Base-by-base conservation (phyloP, 768 basidiomycete species). In the Boletus vermiculosoides region DNA sequence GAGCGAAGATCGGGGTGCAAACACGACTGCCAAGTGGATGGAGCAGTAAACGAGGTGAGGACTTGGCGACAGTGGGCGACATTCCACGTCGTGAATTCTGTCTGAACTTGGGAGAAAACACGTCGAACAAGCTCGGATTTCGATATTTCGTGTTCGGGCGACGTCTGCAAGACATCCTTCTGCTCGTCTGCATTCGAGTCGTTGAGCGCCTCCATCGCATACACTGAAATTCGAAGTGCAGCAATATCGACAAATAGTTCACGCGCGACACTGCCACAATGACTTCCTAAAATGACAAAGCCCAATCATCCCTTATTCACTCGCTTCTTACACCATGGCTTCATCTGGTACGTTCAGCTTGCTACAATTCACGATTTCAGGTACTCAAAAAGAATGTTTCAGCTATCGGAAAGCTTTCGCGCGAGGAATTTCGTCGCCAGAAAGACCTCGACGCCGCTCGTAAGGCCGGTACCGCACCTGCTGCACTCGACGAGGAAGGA, bases 391-490 rank as follows among this genome's bases (percentile, higher is more conserved):
- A 25, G 5, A 5, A 34, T 31, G 4, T 36, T 36, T 39, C 36
- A 83, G 80, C 80, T 60, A 25, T 84, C 31, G 91, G 91, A 66
- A 97, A 97, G 69, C 80, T 96, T 39, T 96, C 95, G 0, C 83
- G 94, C 37, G 95, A 97, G 73, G 95, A 98, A 71, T 96, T 92
- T 69, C 84, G 95, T 46, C 84, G 92, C 25, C 92, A 96, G 73
- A 97, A 97, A 74, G 96, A 98, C 71, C 85, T 98, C 54, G 96
- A 98, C 73, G 96, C 96, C 5, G 96, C 96, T 57, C 90, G 96
- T 53, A 98, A 98, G 77, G 97, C 96, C 37, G 96, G 97, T 74
- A 98, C 96, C 11, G 97, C 95, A 13, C 92, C 95, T 22, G 93
- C 96, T 25, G 95, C 94, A 31, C 79, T 97, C 33, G 97, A 99